A percentile compares a stretch with the other conserved stretches of the same genome.
Evolutionary conservation across 257 asterid species (phyloP).

Genomic region (Osmanthus fragrans): DNA sequence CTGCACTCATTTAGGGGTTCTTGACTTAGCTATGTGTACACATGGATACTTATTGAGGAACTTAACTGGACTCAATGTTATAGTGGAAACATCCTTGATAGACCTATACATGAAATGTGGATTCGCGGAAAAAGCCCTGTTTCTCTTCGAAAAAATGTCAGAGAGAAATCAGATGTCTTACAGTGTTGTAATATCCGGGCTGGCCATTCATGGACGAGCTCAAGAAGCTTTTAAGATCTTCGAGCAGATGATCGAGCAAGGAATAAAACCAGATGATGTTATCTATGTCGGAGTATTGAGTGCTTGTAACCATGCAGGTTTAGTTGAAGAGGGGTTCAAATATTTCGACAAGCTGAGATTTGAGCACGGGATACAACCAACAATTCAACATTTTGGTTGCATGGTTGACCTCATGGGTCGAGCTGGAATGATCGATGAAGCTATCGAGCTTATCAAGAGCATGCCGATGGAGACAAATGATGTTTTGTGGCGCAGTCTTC

Average conservation of each 20-base stretch:
- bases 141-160: constrained; percentile 46
- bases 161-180: constrained; percentile 56
- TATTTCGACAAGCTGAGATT: constrained; percentile 53
- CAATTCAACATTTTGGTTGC: constrained; percentile 80
- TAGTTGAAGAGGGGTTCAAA: constrained; percentile 53
- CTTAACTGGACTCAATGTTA: constrained; percentile 61
- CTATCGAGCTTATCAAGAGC: constrained; percentile 50
- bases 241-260: constrained; percentile 55
- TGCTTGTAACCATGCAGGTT: constrained; percentile 67
- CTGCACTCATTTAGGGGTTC: constrained; percentile 60
- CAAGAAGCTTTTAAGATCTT: constrained; percentile 56
- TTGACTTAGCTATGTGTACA: constrained; percentile 53
- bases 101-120: constrained; percentile 80
- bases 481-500: constrained; percentile 73
- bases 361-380: constrained; percentile 51
- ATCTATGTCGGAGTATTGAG: constrained; percentile 65
- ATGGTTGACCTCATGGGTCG: constrained; percentile 75
- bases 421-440: constrained; percentile 56
- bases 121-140: constrained; percentile 54
- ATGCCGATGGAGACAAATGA: constrained; percentile 70
- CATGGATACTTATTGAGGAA: constrained; percentile 68
- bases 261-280: constrained; percentile 64
- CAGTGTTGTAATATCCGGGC: constrained; percentile 66
- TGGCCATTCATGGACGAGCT: constrained; percentile 62
- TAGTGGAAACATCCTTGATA: constrained; percentile 57